These are phyloP conservation scores for Mycena pura DNA, from an alignment of 768 basidiomycete genomes.

Conservation along the genomic window DNA sequence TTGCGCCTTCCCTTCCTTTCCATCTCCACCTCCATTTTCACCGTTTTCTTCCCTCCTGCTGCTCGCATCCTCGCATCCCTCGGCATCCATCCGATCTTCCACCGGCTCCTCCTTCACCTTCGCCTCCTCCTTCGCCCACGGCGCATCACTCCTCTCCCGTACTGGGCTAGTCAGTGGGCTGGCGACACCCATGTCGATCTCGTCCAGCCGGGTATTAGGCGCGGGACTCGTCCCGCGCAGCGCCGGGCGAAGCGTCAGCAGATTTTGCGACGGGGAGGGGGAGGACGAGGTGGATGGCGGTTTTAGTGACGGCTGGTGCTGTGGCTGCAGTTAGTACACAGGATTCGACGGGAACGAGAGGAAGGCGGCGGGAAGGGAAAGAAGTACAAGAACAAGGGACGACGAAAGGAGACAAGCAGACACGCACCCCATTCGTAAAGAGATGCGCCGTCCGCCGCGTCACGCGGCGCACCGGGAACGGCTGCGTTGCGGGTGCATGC, in stretches of 20 bases:
- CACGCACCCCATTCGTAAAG: not conserved
- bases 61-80: not conserved
- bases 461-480: too few species aligned
- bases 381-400: not conserved
- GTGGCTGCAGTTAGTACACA: not conserved
- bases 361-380: not conserved
- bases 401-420: not conserved
- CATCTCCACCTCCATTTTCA: not conserved
- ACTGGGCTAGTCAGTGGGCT: slow-evolving; percentile 6
- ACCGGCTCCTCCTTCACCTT: not conserved
- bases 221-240: slow-evolving; percentile 12
- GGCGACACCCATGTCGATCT: slow-evolving; percentile 25
- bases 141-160: slow-evolving; percentile 1
- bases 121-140: slow-evolving; percentile 2
- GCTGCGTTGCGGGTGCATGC: not conserved
- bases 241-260: slow-evolving; percentile 10
- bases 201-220: slow-evolving; percentile 22
- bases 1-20: not conserved
- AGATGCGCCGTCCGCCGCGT: not conserved
- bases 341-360: too few species aligned
- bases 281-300: not conserved
- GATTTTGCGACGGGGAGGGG: slow-evolving; percentile 7
- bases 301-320: too few species aligned
- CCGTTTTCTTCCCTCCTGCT: not conserved
- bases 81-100: not conserved